A percentile compares a stretch with the other conserved stretches of the same genome.
Evolutionary conservation across 2,329 filamentous ascomycete genomes (phyloP).

Genomic region (Ilyonectria sp.): DNA sequence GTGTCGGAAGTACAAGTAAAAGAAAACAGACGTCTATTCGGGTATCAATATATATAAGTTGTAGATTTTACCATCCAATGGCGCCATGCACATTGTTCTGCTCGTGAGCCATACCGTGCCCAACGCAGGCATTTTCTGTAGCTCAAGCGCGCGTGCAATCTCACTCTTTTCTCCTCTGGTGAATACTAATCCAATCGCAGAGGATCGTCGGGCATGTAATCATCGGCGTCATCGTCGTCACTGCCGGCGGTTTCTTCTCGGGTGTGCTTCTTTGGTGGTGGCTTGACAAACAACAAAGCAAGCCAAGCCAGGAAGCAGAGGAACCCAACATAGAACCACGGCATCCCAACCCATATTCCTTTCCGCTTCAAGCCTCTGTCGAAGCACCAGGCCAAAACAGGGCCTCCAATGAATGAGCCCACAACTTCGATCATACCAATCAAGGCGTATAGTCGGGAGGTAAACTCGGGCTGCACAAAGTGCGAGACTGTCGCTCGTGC

Average conservation of each 20-base stretch:
- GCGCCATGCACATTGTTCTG: background rate
- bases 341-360: constrained; percentile 56
- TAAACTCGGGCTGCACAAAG: constrained; percentile 55
- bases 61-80: background rate
- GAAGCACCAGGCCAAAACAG: constrained; percentile 58
- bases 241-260: constrained; percentile 32
- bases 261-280: constrained; percentile 49
- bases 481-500: constrained; percentile 58
- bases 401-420: constrained; percentile 58
- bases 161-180: background rate
- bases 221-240: constrained; percentile 39
- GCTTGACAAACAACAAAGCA: constrained; percentile 52
- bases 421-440: constrained; percentile 58
- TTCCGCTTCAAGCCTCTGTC: constrained; percentile 53
- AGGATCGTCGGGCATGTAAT: constrained; percentile 45
- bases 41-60: constrained; percentile 26
- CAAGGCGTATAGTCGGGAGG: constrained; percentile 59
- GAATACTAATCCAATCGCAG: constrained; percentile 40
- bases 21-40: constrained; percentile 22
- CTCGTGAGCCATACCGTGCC: background rate
- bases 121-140: background rate
- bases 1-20: background rate
- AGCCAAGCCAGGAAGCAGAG: constrained; percentile 49
- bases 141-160: background rate
- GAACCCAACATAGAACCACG: constrained; percentile 57